Evolutionary conservation across 2,329 filamentous ascomycete species (phyloP).

Genomic region (Diaporthe citrichinensis): DNA sequence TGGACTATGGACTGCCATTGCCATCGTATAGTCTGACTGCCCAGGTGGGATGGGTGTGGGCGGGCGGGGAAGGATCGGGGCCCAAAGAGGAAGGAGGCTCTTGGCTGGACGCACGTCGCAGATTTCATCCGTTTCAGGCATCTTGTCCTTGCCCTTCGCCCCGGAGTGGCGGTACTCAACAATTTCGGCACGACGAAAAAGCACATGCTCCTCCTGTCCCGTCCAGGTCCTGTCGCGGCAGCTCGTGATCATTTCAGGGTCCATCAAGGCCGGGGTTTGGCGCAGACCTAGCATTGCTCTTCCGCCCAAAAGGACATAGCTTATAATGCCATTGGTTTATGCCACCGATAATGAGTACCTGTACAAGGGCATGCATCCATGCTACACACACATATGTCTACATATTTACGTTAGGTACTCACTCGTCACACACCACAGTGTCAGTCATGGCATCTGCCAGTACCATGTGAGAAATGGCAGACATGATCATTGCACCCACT

Average conservation of each 20-base stretch:
- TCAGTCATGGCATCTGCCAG: neutral
- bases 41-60: neutral
- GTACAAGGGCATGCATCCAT: neutral
- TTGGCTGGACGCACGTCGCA: slow-evolving; percentile 13
- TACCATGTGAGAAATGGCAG: neutral
- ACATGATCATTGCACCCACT: neutral
- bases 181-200: slow-evolving; percentile 18
- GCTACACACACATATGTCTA: neutral
- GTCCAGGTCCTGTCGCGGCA: neutral
- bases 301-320: neutral
- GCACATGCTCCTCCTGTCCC: slow-evolving; percentile 3
- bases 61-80: neutral
- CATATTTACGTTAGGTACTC: no score
- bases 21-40: neutral
- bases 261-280: neutral
- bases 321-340: neutral
- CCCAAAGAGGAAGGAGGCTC: slow-evolving; percentile 16
- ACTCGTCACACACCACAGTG: no score
- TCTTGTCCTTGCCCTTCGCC: slow-evolving; percentile 4
- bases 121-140: slow-evolving; percentile 27
- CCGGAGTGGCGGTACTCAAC: slow-evolving; percentile 18
- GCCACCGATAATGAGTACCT: neutral
- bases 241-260: slow-evolving; percentile 11
- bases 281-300: neutral
- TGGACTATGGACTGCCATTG: neutral